These are phyloP conservation scores for Eragrostis curvula DNA, from an alignment of 176 grass and related monocot genomes.

Conservation along the genomic window DNA sequence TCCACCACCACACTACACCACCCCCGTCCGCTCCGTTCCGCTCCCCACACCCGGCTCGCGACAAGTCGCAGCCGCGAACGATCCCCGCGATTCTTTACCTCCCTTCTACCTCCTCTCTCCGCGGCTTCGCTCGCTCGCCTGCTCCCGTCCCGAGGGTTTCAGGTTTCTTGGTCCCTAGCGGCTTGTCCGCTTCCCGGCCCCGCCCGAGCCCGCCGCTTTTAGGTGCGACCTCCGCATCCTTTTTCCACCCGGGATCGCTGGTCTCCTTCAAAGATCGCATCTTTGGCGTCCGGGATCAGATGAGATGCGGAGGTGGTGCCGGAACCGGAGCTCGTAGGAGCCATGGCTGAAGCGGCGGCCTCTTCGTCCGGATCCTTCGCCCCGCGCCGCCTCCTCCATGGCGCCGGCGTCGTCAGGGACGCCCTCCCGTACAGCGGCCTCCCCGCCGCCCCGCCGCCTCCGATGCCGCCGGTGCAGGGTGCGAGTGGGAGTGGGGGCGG, in stretches of 20 bases:
- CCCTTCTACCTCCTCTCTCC: not conserved
- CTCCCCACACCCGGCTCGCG: not conserved
- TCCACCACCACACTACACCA: not conserved
- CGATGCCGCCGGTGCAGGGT: conserved; percentile 9
- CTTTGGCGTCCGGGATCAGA: conserved; percentile 43
- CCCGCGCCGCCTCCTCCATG: conserved; percentile 36
- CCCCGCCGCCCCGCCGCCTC: not conserved
- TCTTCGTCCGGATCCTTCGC: conserved; percentile 27
- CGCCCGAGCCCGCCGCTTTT: conserved; percentile 27
- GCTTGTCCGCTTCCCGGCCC: conserved; percentile 36
- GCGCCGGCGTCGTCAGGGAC: conserved; percentile 42
- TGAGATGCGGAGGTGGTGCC: conserved; percentile 37
- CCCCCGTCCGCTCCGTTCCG: not conserved
- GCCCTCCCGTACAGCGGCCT: conserved; percentile 38
- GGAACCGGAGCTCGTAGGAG: conserved; percentile 36
- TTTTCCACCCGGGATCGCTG: conserved; percentile 14
- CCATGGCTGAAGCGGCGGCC: conserved; percentile 43
- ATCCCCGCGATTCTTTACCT: not conserved
- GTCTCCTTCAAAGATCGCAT: conserved; percentile 40
- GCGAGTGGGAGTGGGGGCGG: not conserved
- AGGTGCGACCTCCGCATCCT: conserved; percentile 36
- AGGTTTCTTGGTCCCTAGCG: conserved; percentile 35
- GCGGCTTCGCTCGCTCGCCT: not conserved
- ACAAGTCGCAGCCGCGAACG: not conserved
- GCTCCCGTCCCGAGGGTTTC: conserved; percentile 32